A percentile compares a stretch with the other conserved stretches of the same genome.
These are phyloP conservation scores for Scenedesmus sp. DNA, from an alignment of 163 green algal species.

Conservation along the genomic window DNA sequence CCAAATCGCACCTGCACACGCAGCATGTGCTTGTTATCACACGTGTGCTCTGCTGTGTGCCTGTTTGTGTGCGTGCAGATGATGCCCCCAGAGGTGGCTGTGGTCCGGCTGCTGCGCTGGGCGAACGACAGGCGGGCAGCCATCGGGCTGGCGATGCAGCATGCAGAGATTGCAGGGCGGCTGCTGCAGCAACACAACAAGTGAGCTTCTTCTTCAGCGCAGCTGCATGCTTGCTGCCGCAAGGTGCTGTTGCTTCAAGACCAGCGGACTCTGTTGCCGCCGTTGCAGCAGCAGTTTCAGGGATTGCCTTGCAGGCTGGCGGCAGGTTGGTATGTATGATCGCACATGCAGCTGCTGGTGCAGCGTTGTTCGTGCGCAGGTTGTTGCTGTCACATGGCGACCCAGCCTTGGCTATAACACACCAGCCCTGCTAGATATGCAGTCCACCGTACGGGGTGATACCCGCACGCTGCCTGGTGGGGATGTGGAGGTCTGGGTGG, in stretches of 20 bases:
- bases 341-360: not conserved
- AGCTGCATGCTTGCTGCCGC: slow-evolving; percentile 51
- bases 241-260: not conserved
- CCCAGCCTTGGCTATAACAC: too few relatives aligned
- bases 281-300: not conserved
- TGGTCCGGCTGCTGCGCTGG: slow-evolving; percentile 62
- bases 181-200: slow-evolving; percentile 45
- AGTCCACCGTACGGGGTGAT: too few relatives aligned
- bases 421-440: too few relatives aligned
- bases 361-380: not conserved
- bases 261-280: too few relatives aligned
- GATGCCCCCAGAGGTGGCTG: slow-evolving; percentile 56
- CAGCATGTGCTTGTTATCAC: not conserved
- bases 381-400: not conserved
- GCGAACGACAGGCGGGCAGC: slow-evolving; percentile 54
- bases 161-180: slow-evolving; percentile 37
- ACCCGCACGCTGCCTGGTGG: too few relatives aligned
- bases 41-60: not conserved
- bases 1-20: too few relatives aligned
- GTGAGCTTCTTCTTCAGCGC: not conserved
- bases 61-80: not conserved
- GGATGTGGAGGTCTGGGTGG: too few relatives aligned
- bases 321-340: not conserved
- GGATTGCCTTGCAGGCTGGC: not conserved
- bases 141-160: slow-evolving; percentile 56